Evolutionary conservation across 139 green algal genomes (phyloP).

Genomic region (Yamagishiella unicocca): DNA sequence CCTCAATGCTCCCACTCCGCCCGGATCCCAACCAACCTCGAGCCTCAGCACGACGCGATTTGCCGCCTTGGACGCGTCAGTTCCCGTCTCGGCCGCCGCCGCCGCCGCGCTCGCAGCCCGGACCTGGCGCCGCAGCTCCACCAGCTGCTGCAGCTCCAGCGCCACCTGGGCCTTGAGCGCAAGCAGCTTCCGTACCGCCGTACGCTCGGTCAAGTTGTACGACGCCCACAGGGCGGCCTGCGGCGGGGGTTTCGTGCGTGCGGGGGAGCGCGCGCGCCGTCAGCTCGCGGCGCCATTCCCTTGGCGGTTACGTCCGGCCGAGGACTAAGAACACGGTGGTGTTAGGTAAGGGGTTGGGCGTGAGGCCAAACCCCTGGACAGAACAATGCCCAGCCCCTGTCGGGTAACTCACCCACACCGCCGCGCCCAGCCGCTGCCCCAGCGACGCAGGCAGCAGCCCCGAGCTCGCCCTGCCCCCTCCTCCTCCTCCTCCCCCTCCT

Average conservation of each 20-base stretch:
- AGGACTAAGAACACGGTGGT: too few relatives aligned
- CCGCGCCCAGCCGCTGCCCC: constrained; percentile 31
- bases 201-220: constrained; percentile 22
- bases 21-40: too few relatives aligned
- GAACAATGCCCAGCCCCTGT: too few relatives aligned
- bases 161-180: constrained; percentile 32
- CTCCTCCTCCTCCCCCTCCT: not conserved
- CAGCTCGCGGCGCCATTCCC: too few relatives aligned
- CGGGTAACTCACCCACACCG: constrained; percentile 61
- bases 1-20: too few relatives aligned
- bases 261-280: too few relatives aligned
- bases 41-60: too few relatives aligned
- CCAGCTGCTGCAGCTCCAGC: constrained; percentile 38
- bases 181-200: constrained; percentile 52
- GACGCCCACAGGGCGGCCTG: constrained; percentile 57
- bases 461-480: constrained; percentile 47
- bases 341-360: too few relatives aligned
- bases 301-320: too few relatives aligned
- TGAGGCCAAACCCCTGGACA: too few relatives aligned
- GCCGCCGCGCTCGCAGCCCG: not conserved
- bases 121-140: constrained; percentile 6
- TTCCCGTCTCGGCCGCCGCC: not conserved
- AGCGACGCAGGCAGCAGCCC: constrained; percentile 70
- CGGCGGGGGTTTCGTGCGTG: too few relatives aligned
- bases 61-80: too few relatives aligned